These are phyloP conservation scores for Hanseniaspora guilliermondii DNA, from an alignment of 805 yeast genomes.

Conservation along the genomic window DNA sequence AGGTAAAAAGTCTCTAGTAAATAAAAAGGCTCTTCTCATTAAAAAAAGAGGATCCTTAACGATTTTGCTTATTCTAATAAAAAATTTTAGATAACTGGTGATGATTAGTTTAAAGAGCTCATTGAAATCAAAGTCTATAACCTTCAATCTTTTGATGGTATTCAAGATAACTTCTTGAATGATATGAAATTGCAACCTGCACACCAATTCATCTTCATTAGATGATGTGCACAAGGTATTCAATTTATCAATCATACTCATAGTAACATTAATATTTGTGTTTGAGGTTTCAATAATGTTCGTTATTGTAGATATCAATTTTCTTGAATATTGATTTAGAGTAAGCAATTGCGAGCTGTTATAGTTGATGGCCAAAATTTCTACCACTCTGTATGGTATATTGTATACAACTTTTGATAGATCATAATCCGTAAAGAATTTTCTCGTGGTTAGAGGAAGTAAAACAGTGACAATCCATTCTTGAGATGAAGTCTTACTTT, in stretches of 20 bases:
- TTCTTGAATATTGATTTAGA: neutral
- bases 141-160: neutral
- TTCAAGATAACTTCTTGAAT: neutral
- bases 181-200: conserved; percentile 4
- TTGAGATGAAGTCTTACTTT: neutral
- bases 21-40: conserved; percentile 51
- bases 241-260: conserved; percentile 11
- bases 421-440: neutral
- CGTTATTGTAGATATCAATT: neutral
- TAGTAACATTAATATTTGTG: neutral
- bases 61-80: conserved; percentile 6
- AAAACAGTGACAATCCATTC: conserved; percentile 2
- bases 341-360: neutral
- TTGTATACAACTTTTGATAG: neutral
- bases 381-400: neutral
- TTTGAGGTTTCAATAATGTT: conserved; percentile 5
- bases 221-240: neutral
- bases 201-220: neutral
- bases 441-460: neutral
- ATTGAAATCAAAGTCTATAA: neutral
- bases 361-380: neutral
- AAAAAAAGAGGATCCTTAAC: conserved; percentile 30
- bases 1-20: conserved; percentile 47
- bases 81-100: conserved; percentile 1
- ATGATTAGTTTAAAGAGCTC: conserved; percentile 1